These are phyloP conservation scores for Phylloboletellus chloephorus DNA, from an alignment of 1,284 basidiomycete species.

Conservation along the genomic window DNA sequence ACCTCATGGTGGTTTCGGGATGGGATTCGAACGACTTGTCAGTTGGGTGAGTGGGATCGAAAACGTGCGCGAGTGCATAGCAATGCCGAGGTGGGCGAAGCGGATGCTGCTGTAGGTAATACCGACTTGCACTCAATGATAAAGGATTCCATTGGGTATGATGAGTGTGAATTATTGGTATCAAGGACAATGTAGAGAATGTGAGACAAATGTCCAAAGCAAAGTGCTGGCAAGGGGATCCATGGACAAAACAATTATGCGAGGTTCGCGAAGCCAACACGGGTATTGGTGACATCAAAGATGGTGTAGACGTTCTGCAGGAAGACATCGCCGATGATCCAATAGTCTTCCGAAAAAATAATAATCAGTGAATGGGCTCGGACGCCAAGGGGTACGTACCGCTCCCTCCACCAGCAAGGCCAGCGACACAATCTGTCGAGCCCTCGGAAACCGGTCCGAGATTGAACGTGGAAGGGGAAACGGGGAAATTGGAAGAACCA, in stretches of 20 bases:
- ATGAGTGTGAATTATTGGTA: background rate
- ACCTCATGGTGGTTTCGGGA: conserved; percentile 88
- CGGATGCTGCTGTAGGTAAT: conserved; percentile 56
- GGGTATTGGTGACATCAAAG: conserved; percentile 25
- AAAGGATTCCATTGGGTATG: background rate
- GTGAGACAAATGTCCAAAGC: conserved; percentile 6
- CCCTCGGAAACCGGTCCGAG: conserved; percentile 22
- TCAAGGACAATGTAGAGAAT: background rate
- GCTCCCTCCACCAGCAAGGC: conserved; percentile 25
- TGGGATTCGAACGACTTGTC: conserved; percentile 87
- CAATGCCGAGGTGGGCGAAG: conserved; percentile 87
- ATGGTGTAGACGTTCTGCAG: conserved; percentile 28
- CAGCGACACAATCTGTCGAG: conserved; percentile 26
- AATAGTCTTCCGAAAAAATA: conserved; percentile 18
- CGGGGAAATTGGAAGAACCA: conserved; percentile 23
- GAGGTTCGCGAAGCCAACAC: conserved; percentile 30
- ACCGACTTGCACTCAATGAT: background rate
- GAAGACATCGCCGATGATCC: conserved; percentile 31
- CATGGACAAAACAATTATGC: conserved; percentile 6
- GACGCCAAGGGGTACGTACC: conserved; percentile 13
- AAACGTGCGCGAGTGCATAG: conserved; percentile 85
- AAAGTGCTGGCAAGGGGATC: background rate
- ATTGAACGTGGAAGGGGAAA: conserved; percentile 29
- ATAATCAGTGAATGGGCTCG: background rate
- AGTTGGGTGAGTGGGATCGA: conserved; percentile 79